A percentile compares a stretch with the other conserved stretches of the same genome.
Evolutionary conservation across 2,329 filamentous ascomycete genomes (phyloP).

Genomic region (Ceratocystis ficicola): DNA sequence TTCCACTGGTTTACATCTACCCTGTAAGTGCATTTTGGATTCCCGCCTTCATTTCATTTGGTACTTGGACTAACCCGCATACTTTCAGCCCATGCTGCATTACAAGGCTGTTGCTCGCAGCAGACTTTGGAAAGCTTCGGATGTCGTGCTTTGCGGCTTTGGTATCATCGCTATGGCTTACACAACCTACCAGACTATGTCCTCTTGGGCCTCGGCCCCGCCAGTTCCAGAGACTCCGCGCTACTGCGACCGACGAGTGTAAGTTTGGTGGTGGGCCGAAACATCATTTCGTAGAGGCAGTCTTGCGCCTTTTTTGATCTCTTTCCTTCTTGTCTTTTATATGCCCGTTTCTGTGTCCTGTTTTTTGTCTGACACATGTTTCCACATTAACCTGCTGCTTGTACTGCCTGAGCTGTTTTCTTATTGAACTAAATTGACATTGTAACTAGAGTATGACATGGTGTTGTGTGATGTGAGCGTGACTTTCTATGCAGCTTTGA

Average conservation of each 20-base stretch:
- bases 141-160: conserved; percentile 67
- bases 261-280: not conserved
- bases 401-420: not conserved
- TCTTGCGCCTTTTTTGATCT: not conserved
- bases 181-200: conserved; percentile 73
- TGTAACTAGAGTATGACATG: not conserved
- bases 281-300: not conserved
- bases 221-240: conserved; percentile 36
- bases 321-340: not conserved
- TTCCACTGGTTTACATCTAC: conserved; percentile 94
- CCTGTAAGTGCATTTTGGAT: conserved; percentile 52
- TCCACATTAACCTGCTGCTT: not conserved
- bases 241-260: conserved; percentile 40
- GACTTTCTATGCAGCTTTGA: not conserved
- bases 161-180: conserved; percentile 83
- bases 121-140: conserved; percentile 53
- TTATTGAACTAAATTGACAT: not conserved
- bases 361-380: not conserved
- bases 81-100: conserved; percentile 71
- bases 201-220: conserved; percentile 63
- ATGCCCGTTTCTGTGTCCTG: not conserved
- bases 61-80: conserved; percentile 25
- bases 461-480: not conserved
- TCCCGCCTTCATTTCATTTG: conserved; percentile 19
- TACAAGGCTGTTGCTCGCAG: conserved; percentile 65